Conservation (phyloP, 805 yeast genomes). For the Wickerhamomyces sydowiorum region DNA sequence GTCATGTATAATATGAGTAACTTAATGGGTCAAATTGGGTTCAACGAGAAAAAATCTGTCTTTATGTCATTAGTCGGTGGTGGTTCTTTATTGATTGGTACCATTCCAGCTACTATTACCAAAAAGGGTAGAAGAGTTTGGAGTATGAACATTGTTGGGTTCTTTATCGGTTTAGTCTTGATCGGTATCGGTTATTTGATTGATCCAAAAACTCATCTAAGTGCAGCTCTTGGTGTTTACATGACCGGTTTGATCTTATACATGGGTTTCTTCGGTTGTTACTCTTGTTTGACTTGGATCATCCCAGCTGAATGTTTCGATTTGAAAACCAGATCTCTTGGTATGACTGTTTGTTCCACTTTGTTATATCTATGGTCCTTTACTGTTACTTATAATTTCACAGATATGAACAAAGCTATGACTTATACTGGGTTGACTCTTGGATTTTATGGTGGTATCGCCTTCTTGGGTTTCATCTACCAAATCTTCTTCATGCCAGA, state of each 20-base stretch:
- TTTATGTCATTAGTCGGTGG: conserved; percentile 70
- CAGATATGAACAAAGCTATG: conserved; percentile 48
- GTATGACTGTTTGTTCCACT: conserved; percentile 57
- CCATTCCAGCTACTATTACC: conserved; percentile 58
- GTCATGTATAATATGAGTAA: conserved; percentile 61
- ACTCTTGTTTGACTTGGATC: conserved; percentile 66
- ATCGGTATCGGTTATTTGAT: conserved; percentile 54
- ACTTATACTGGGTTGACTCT: conserved; percentile 57
- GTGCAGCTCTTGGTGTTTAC: conserved; percentile 54
- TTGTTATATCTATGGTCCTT: conserved; percentile 56
- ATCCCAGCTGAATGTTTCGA: conserved; percentile 62
- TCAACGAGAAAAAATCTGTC: conserved; percentile 43
- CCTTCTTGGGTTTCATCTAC: conserved; percentile 49
- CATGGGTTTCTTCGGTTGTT: conserved; percentile 62
- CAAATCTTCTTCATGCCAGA: conserved; percentile 61
- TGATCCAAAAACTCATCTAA: conserved; percentile 29
- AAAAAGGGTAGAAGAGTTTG: conserved; percentile 60
- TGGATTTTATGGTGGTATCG: conserved; percentile 67
- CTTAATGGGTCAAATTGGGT: conserved; percentile 51
- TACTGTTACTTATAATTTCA: conserved; percentile 60
- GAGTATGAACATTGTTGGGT: conserved; percentile 53
- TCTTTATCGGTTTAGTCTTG: conserved; percentile 52
- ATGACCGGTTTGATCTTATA: conserved; percentile 58
- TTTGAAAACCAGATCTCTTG: conserved; percentile 52
- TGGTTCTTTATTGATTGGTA: conserved; percentile 54